Evolutionary conservation across 2,329 filamentous ascomycete genomes (phyloP), one percentile per base, ranked within the genome.

Genomic region (Colletotrichum navitas): DNA sequence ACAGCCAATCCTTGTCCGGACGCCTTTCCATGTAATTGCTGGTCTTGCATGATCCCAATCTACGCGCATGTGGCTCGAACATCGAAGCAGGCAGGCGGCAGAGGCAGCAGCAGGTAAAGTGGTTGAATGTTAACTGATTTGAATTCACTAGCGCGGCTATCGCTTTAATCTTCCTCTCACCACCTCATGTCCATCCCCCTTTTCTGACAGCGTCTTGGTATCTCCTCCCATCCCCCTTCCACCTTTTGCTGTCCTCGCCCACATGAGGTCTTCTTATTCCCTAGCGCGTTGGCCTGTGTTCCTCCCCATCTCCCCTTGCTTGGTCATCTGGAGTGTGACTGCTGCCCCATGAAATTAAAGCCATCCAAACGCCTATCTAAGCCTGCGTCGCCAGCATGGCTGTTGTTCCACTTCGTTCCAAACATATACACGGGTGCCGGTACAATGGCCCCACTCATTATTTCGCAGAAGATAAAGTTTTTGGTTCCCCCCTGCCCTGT

Each of bases 141-240:
- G 39, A 56, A 63, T 68, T 68, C 59, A 61, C 43, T 60, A 56
- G 52, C 39, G 69, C 65, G 60, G 58, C 69, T 55, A 47, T 68
- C 54, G 65, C 69, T 64, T 52, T 14, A 6, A 32, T 71, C 69
- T 47, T 63, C 69, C 69, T 69, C 69, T 71, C 69, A 68, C 69
- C 69, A 64, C 69, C 69, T 71, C 69, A 64, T 68, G 69, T 58
- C 26, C 36, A 45, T 51, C 36, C 8, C 32, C 10, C 47, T 16
- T 43, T 29, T 14, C 18, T 43, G 16, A 41, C 36, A 59, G 32
- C 45, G 16, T n/a, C 63, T 68, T 36, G 68, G 63, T 58, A 62
- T 62, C 49, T 45, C 26, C 16, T 26, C 12, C 26, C 11, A 8
- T 36, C 5, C 39, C 3, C 7, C 36, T 32, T 32, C 3, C 21